These are phyloP conservation scores for Fusarium brachygibbosum DNA, from an alignment of 2,329 filamentous ascomycete genomes.

Conservation along the genomic window DNA sequence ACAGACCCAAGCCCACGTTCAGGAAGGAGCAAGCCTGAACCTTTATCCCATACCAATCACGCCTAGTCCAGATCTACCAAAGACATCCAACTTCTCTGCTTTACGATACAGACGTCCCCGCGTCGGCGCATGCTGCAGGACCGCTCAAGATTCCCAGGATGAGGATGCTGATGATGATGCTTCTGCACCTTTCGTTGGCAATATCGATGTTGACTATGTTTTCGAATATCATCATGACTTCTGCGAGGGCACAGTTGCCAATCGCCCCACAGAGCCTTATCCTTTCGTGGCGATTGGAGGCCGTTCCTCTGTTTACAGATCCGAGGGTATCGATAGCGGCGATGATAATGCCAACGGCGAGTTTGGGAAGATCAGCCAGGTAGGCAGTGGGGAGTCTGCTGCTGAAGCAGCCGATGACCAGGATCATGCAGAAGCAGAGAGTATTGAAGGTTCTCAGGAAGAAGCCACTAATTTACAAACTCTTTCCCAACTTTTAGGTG, in stretches of 20 bases:
- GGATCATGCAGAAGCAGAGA: background rate
- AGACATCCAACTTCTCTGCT: background rate
- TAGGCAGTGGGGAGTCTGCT: background rate
- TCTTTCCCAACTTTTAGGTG: background rate
- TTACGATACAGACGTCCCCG: background rate
- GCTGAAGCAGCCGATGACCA: background rate
- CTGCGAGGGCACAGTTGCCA: background rate
- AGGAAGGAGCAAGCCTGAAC: constrained; percentile 7
- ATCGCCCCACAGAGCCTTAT: no score
- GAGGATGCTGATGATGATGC: background rate
- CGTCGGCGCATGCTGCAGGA: no score
- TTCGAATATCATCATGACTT: background rate
- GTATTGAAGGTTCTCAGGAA: background rate
- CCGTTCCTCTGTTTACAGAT: background rate
- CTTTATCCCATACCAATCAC: background rate
- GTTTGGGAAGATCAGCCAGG: background rate
- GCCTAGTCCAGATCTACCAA: background rate
- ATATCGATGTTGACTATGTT: background rate
- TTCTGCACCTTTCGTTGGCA: background rate
- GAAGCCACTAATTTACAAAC: background rate
- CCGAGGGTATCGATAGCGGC: background rate
- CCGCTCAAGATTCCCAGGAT: background rate
- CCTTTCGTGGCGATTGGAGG: background rate
- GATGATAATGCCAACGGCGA: background rate
- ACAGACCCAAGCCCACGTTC: background rate